A percentile compares a stretch with the other conserved stretches of the same genome.
phyloP scores from a whole-genome alignment of 164 flowering plant genomes.

The Kingdonia uniflora region DNA sequence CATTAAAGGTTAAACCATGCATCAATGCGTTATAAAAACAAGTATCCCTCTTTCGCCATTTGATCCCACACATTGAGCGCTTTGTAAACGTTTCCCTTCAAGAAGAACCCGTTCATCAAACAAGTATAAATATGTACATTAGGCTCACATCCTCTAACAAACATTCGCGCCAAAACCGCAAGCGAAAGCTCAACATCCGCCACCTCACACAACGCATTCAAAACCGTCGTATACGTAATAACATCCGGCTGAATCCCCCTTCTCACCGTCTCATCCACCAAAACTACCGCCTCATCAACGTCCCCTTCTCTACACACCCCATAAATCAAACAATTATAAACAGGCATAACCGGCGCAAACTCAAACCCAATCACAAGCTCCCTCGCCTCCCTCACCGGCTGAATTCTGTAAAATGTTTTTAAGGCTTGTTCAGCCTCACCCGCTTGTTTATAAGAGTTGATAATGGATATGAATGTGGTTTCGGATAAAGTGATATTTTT shows the following conservation, averaged over 20 bases:
- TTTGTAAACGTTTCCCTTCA: conserved; percentile 29
- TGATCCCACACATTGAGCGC: conserved; percentile 42
- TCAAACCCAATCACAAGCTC: conserved; percentile 32
- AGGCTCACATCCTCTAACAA: conserved; percentile 49
- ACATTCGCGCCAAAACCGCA: conserved; percentile 53
- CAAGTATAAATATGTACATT: conserved; percentile 51
- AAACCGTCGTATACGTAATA: conserved; percentile 51
- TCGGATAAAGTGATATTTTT: conserved; percentile 57
- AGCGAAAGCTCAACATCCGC: conserved; percentile 38
- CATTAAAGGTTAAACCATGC: conserved; percentile 49
- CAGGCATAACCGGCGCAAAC: conserved; percentile 41
- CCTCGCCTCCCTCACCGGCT: conserved; percentile 53
- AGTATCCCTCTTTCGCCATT: conserved; percentile 37
- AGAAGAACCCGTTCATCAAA: conserved; percentile 51
- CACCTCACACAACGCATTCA: conserved; percentile 36
- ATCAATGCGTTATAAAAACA: conserved; percentile 43
- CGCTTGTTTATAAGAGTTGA: conserved; percentile 32
- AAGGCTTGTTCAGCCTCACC: conserved; percentile 60
- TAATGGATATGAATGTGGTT: conserved; percentile 46
- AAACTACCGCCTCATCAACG: conserved; percentile 34
- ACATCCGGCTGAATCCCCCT: conserved; percentile 54
- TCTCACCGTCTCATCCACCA: conserved; percentile 46
- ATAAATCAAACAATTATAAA: conserved; percentile 64
- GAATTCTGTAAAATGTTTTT: conserved; percentile 62
- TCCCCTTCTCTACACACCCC: conserved; percentile 38